These are phyloP conservation scores for Blastomyces silverae DNA, from an alignment of 2,329 filamentous ascomycete species.

Conservation along the genomic window DNA sequence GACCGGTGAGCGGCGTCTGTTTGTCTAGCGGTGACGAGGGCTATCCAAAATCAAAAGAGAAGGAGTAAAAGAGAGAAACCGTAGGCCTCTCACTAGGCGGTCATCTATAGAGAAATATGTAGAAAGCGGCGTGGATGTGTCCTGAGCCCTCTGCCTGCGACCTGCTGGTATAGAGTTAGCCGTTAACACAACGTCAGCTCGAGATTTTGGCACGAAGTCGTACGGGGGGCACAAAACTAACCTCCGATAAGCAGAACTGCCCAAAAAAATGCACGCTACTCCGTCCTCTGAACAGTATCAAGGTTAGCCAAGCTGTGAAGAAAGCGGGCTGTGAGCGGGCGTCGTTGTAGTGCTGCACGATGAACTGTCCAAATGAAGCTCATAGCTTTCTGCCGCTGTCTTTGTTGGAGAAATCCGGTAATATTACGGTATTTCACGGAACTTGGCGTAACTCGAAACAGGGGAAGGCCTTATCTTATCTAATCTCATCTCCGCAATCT, in stretches of 20 bases:
- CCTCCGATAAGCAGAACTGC: not conserved
- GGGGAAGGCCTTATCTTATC: conserved; percentile 25
- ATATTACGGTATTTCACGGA: conserved; percentile 5
- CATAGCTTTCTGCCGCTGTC: conserved; percentile 9
- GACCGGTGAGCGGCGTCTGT: not conserved
- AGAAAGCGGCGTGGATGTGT: not conserved
- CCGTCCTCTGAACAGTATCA: not conserved
- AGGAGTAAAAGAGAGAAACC: not conserved
- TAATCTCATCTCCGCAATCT: conserved; percentile 18
- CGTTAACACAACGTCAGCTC: not conserved
- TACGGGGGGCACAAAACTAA: not conserved
- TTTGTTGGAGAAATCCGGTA: conserved; percentile 1
- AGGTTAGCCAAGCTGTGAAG: not conserved
- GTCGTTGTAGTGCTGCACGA: not conserved
- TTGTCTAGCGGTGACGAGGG: not conserved
- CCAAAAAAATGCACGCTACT: not conserved
- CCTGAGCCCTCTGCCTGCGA: no score
- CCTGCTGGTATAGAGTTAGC: not conserved
- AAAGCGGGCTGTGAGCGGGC: not conserved
- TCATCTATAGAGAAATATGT: not conserved
- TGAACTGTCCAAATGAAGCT: conserved; percentile 4
- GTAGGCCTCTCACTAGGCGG: not conserved
- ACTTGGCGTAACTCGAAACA: not conserved
- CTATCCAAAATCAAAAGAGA: conserved; percentile 6
- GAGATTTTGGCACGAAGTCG: no score